Percentiles rank a stretch among this genome's conserved stretches.
Evolutionary conservation across 2,329 filamentous ascomycete species (phyloP).

Genomic region (Diaporthe ampelina): DNA sequence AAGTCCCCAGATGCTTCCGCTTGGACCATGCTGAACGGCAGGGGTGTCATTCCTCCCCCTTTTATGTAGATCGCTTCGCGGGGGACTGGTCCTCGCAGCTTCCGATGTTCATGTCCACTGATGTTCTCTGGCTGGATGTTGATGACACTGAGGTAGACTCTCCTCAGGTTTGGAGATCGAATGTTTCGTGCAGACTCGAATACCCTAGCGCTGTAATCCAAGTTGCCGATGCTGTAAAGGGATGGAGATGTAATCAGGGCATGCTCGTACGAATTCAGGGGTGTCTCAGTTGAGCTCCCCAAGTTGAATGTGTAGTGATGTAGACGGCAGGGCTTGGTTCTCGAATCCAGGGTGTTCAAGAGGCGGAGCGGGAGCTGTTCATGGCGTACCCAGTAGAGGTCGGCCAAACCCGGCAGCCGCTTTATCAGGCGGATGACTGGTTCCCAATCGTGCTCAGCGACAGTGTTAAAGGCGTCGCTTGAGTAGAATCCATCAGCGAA

Average conservation of each 20-base stretch:
- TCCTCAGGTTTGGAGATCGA: neutral
- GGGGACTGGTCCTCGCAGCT: neutral
- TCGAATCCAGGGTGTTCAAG: conserved; percentile 23
- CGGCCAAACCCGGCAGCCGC: conserved; percentile 23
- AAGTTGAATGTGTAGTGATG: conserved; percentile 35
- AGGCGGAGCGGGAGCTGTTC: conserved; percentile 30
- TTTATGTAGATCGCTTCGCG: neutral
- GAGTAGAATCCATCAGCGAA: too few species aligned
- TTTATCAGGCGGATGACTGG: conserved; percentile 20
- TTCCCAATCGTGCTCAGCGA: conserved; percentile 30
- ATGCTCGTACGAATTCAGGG: conserved; percentile 1
- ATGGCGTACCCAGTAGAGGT: conserved; percentile 38
- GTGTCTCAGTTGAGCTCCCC: neutral
- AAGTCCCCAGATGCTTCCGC: conserved; percentile 18
- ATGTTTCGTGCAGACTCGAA: neutral
- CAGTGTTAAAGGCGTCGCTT: too few species aligned
- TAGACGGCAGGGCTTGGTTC: conserved; percentile 31
- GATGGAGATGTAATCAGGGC: conserved; percentile 35
- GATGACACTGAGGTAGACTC: neutral
- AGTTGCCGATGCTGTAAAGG: conserved; percentile 29
- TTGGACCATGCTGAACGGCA: neutral
- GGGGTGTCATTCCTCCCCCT: too few species aligned
- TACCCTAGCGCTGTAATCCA: too few species aligned
- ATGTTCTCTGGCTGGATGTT: neutral
- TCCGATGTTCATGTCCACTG: too few species aligned